Base-by-base conservation (phyloP, 345 rosid genomes). In the Murraya paniculata region DNA sequence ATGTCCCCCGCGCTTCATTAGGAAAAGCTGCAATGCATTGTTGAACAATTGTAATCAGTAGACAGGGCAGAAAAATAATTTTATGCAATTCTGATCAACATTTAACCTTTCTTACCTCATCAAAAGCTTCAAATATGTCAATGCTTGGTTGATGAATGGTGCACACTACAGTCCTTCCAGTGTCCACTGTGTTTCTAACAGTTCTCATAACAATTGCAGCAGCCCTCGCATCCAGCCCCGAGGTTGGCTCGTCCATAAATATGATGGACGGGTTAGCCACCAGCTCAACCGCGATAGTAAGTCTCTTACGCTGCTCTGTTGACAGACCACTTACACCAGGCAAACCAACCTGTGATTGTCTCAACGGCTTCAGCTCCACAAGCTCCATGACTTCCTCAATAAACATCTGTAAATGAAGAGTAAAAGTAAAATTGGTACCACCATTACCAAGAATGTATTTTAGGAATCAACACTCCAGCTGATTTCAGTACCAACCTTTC, bases 221-320 rank as follows among this genome's bases (percentile, higher is more conserved):
- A 60, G 97, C 98, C 85, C 98, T 84, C 55, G 98, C 98, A 81
- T 95, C 98, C 35, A 95, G 86, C 50, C 98, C 98, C 31, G 98
- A 95, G 75, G 98, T 95, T 72, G 98, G 98, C 80, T 95, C 98
- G 28, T 94, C 98, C 98, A 94, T 90, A 87, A 94, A 93, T 73
- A 93, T 91, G 59, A 93, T 93, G 1, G 98, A 93, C 4, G 98
- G 98, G 82, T 95, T 95, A 30, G 98, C 97, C 76, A 95, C 98
- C 2, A 93, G 88, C 92, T 95, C 98, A 30, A 93, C 95, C 0
- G 98, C 98, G 24, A 93, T 93, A 28, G 98, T 95, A 16, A 95
- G 87, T 85, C 98, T 86, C 78, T 95, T 95, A 57, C 98, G 88
- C 65, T 95, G 97, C 86, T 95, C 98, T 0, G 92, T 91, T 28